phyloP scores from a whole-genome alignment of 257 asterid species.

The Jasminum sambac region DNA sequence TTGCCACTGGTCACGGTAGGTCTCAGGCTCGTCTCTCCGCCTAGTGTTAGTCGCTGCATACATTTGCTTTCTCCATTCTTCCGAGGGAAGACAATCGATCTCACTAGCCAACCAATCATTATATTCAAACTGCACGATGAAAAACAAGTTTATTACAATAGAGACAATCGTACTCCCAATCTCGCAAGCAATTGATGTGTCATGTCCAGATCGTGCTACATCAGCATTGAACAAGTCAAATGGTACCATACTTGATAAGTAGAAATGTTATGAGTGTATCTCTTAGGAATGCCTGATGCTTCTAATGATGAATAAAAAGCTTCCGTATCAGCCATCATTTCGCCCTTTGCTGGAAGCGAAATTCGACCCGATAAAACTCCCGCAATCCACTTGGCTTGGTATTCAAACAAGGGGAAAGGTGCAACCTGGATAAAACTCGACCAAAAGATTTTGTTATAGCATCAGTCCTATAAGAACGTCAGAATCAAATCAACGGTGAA shows the following conservation, averaged over 20 bases:
- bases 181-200: too few species aligned
- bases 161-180: too few species aligned
- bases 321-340: slow-evolving; percentile 70
- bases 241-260: slow-evolving; percentile 56
- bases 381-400: slow-evolving; percentile 91
- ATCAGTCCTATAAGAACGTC: neutral
- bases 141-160: too few species aligned
- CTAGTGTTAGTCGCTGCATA: slow-evolving; percentile 52
- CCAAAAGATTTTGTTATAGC: neutral
- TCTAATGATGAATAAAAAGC: slow-evolving; percentile 64
- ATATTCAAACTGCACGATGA: slow-evolving; percentile 64
- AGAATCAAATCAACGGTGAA: neutral
- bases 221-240: neutral
- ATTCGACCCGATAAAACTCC: slow-evolving; percentile 73
- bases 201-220: too few species aligned
- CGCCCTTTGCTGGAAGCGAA: slow-evolving; percentile 54
- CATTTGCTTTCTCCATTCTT: slow-evolving; percentile 87
- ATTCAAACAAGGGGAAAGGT: slow-evolving; percentile 78
- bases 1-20: slow-evolving; percentile 83
- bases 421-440: slow-evolving; percentile 54
- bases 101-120: slow-evolving; percentile 79
- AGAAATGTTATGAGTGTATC: slow-evolving; percentile 72
- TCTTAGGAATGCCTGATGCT: slow-evolving; percentile 59
- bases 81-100: slow-evolving; percentile 48
- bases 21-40: slow-evolving; percentile 53